Evolutionary conservation across 1,284 basidiomycete genomes (phyloP), one percentile per base, ranked within the genome.

Genomic region (Leccinum subrobustum): DNA sequence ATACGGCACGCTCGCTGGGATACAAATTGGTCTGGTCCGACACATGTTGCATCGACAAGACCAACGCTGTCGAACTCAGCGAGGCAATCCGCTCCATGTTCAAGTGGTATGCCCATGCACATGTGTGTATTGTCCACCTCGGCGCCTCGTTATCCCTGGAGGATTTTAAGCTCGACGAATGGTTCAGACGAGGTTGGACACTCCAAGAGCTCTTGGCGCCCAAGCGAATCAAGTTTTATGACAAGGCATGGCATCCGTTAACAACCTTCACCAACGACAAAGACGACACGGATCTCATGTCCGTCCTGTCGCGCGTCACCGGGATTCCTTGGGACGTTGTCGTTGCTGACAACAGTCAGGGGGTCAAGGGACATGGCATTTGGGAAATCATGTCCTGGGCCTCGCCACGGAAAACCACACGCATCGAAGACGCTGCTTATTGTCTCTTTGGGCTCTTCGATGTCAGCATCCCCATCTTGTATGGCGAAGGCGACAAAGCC

Each of bases 381-480:
- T 65, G 65, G 67, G 65, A 71, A 57, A 66, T 69, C 53, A 70
- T 70, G 68, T 68, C 63, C 1, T 73, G 69, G 72, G 67, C 72
- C 3, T 54, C 70, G 11, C 31, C 52, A 3, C 68, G 69, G 42
- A 56, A 59, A 53, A 73, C 72, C 4, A 70, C 63, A 1, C 64
- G 60, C 5, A 54, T 63, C 16, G 72, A 71, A 39, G 70, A 73
- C 11, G 39, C 39, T 0, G 67, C 70, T 0, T 73, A 71, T 29
- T 66, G 54, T 6, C 62, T 71, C 8, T 57, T 59, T 7, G 69
- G 70, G 18, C 53, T 73, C 33, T 71, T 71, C 29, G 54, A 60
- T 7, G 47, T 50, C 23, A 52, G 58, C 56, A 54, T 61, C 6
- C 33, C 63, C 3, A 60, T 69, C 50, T 54, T 60, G 6, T 71